Evolutionary conservation across 2,329 filamentous ascomycete genomes (phyloP).

Genomic region (Pseudocercospora fijiensis): DNA sequence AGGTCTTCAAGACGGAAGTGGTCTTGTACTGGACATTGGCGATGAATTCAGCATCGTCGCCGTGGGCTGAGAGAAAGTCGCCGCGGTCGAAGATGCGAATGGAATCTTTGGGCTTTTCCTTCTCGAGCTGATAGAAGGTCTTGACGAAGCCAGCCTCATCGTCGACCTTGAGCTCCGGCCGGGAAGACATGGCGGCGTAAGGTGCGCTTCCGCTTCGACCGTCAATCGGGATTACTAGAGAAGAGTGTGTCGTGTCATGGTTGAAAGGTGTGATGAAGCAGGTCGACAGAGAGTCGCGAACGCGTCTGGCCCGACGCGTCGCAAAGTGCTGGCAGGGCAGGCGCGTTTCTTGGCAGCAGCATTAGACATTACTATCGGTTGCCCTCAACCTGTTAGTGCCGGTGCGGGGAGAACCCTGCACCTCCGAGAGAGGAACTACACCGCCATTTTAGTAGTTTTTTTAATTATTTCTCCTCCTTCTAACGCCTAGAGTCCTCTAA

Average conservation of each 20-base stretch:
- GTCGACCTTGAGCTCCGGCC: constrained; percentile 70
- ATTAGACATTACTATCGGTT: no score
- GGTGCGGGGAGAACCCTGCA: no score
- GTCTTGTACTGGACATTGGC: constrained; percentile 90
- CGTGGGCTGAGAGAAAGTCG: constrained; percentile 95
- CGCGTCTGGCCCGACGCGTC: neutral
- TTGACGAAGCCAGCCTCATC: constrained; percentile 96
- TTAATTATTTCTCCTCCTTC: no score
- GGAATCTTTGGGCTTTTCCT: constrained; percentile 69
- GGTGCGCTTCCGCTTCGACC: no score
- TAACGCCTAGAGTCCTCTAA: no score
- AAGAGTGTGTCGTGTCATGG: neutral
- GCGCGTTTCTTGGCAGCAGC: neutral
- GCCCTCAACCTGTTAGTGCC: no score
- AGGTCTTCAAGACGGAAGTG: constrained; percentile 86
- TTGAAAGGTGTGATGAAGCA: no score
- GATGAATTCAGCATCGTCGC: constrained; percentile 79
- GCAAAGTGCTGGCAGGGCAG: neutral
- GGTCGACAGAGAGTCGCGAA: neutral
- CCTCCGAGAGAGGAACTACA: no score
- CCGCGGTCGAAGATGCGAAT: constrained; percentile 90
- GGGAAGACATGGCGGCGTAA: constrained; percentile 49
- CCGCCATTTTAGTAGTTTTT: no score
- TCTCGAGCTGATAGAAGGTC: constrained; percentile 84
- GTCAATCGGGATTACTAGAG: neutral